Base-by-base conservation (phyloP, 129 eudicot genomes). In the Calendula officinalis region DNA sequence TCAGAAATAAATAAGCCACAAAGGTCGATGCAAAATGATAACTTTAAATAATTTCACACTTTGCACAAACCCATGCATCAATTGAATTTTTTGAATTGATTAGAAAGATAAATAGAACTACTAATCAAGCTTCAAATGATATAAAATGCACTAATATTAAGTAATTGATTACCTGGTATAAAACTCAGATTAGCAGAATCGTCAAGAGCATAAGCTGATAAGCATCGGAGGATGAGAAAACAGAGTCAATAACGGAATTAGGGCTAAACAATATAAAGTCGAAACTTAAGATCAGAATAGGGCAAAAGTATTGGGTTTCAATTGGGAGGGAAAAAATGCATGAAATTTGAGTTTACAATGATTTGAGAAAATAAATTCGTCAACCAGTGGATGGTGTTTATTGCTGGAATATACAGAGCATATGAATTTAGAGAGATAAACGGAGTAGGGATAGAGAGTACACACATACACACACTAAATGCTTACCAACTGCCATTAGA, bases 401-500 rank as follows among this genome's bases (percentile, higher is more conserved):
- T 5, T 43, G 55, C 8, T 43, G 56, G 55, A 56, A 15, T 41
- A 56, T 30, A 44, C 17, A 36, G 66, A 46, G 57, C 48, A 35
- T 69, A 46, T 44, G 73, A 30, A 56, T 39, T 51, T 71, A 62
- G 70, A 63, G 77, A 51, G 62, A 62, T 53, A 52, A 27, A 52
- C 3, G 16, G 71, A 67, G 38, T 22, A 27, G 67, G 35, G 35
- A n/a, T n/a, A 55, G 64, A 42, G 14, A 54, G 63, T 30, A 27
- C 11, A 30, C 54, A 42, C 11, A 54, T 3, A 54, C 56, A 71
- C 44, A 72, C 71, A 64, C 49, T 64, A 54, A 72, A 72, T 72
- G 77, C 46, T 34, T 54, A 54, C 77, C 66, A 72, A 72, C 71
- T 72, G 77, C 77, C 64, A 72, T 72, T 17, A 59, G 66, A 54